Evolutionary conservation across 1,284 basidiomycete species (phyloP).

Genomic region (Ganoderma meredithae): DNA sequence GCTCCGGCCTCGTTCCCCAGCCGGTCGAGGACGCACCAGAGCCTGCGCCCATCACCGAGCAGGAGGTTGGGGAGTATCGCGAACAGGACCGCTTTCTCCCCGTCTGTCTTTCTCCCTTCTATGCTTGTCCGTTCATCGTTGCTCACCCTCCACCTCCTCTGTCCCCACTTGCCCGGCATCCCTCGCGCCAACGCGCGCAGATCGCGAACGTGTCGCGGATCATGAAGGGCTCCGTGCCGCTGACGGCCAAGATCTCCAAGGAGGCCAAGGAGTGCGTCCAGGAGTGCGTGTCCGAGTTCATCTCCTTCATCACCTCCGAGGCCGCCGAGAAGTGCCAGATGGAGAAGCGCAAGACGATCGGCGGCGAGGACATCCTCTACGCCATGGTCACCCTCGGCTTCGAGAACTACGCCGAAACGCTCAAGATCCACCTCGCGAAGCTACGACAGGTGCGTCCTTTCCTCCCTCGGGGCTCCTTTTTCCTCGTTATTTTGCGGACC

Average conservation of each 20-base stretch:
- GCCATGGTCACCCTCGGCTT: constrained; percentile 92
- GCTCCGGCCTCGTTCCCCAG: constrained; percentile 48
- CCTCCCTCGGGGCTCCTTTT: not conserved
- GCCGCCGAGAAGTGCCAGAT: constrained; percentile 89
- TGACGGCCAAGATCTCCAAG: constrained; percentile 95
- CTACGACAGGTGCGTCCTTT: constrained; percentile 76
- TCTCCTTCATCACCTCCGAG: constrained; percentile 93
- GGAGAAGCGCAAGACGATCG: constrained; percentile 90
- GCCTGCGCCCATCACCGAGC: constrained; percentile 82
- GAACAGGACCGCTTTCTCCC: constrained; percentile 93
- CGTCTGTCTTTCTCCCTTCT: constrained; percentile 53
- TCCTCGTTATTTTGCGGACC: not conserved
- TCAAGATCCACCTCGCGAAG: constrained; percentile 91
- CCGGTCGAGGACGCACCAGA: constrained; percentile 57
- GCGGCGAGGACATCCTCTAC: constrained; percentile 90
- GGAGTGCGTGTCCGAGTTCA: constrained; percentile 96
- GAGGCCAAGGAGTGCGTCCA: constrained; percentile 98
- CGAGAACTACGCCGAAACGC: constrained; percentile 91
- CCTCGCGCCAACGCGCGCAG: constrained; percentile 47
- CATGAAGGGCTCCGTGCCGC: constrained; percentile 91
- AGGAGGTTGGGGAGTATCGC: constrained; percentile 90
- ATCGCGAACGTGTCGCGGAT: constrained; percentile 96
- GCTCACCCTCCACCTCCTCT: not conserved
- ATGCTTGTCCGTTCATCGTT: not conserved
- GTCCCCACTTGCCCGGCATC: not conserved